These are phyloP conservation scores for Yarrowia alimentaria DNA, from an alignment of 805 yeast species.

Conservation along the genomic window DNA sequence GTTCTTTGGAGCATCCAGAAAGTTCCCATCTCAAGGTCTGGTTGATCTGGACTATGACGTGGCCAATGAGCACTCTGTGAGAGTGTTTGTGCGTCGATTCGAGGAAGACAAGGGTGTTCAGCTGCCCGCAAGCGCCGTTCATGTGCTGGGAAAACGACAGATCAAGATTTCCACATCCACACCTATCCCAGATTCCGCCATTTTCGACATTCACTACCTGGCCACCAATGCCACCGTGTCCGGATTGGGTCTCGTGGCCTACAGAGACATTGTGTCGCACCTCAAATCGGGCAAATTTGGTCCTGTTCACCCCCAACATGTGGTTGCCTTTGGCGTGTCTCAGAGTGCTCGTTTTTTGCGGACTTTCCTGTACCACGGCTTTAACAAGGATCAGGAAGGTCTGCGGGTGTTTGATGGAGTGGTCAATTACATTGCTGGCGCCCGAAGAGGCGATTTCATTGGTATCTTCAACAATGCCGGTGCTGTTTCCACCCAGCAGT, in stretches of 20 bases:
- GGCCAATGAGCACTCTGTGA: background rate
- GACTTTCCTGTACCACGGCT: conserved; percentile 19
- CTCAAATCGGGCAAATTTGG: conserved; percentile 2
- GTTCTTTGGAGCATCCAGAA: conserved; percentile 18
- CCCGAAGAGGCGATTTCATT: conserved; percentile 20
- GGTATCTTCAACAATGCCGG: conserved; percentile 4
- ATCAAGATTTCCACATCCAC: background rate
- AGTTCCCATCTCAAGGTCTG: conserved; percentile 1
- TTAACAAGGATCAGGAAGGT: conserved; percentile 7
- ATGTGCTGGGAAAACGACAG: background rate
- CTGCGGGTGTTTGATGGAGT: conserved; percentile 20
- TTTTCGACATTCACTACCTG: conserved; percentile 16
- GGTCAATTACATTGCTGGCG: conserved; percentile 25
- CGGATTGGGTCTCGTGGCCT: conserved; percentile 14
- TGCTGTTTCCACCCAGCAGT: conserved; percentile 24
- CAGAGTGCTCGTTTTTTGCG: conserved; percentile 25
- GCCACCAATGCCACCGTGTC: conserved; percentile 15
- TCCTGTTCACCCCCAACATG: background rate
- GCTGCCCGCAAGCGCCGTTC: background rate
- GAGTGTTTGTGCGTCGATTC: conserved; percentile 19
- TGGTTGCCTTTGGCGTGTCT: conserved; percentile 12
- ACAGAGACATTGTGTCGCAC: conserved; percentile 4
- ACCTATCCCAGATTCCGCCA: conserved; percentile 9
- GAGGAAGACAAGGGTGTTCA: background rate
- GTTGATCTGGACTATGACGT: conserved; percentile 16